Conservation (phyloP, 768 basidiomycete species). For the Pulveroboletus frians region DNA sequence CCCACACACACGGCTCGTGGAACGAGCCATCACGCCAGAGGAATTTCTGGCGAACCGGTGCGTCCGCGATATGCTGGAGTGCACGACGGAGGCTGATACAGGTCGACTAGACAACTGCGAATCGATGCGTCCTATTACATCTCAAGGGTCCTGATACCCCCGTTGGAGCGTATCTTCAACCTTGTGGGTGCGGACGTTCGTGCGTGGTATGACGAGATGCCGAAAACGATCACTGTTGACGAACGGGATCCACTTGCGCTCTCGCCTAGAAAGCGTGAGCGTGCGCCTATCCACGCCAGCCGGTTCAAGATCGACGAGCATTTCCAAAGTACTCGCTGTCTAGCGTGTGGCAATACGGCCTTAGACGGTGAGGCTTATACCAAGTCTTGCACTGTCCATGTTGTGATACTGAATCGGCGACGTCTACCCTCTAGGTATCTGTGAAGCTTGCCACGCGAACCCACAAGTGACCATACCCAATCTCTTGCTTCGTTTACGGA, state of each 20-base stretch:
- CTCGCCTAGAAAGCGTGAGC: conserved; percentile 35
- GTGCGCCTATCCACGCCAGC: conserved; percentile 28
- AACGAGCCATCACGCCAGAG: conserved; percentile 69
- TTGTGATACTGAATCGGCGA: neutral
- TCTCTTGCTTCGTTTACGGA: conserved; percentile 50
- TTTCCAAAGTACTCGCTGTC: conserved; percentile 65
- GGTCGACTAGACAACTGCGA: conserved; percentile 47
- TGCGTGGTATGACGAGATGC: conserved; percentile 87
- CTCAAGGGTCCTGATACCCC: conserved; percentile 77
- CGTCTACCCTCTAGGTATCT: conserved; percentile 46
- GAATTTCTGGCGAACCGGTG: conserved; percentile 64
- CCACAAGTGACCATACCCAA: conserved; percentile 52
- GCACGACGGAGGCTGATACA: neutral
- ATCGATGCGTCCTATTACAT: conserved; percentile 93
- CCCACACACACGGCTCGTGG: conserved; percentile 60
- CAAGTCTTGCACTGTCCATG: neutral
- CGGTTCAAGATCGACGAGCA: conserved; percentile 65
- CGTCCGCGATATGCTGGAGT: conserved; percentile 6
- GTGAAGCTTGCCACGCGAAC: conserved; percentile 50
- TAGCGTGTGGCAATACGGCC: conserved; percentile 58
- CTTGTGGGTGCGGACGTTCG: conserved; percentile 85
- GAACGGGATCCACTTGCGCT: conserved; percentile 32
- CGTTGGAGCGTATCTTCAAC: conserved; percentile 85
- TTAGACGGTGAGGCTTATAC: conserved; percentile 42
- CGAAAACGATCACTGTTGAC: conserved; percentile 44